A percentile compares a stretch with the other conserved stretches of the same genome.
phyloP scores from a whole-genome alignment of 192 early-diverging fungal species.

The Podila minutissima region DNA sequence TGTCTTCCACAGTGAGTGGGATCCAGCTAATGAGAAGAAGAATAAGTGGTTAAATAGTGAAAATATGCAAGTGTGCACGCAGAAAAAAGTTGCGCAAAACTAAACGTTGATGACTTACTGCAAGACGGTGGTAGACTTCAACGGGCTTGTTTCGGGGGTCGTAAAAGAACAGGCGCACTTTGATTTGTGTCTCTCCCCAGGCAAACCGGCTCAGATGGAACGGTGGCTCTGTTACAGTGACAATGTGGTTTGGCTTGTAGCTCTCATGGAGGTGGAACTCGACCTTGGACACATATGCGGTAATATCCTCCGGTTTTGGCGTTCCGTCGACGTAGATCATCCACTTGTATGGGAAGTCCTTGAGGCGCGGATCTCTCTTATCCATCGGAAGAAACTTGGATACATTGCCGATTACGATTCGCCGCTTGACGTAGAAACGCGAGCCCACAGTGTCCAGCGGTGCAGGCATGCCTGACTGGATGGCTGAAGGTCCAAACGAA shows the following conservation, averaged over 20 bases:
- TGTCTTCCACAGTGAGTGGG: constrained; percentile 71
- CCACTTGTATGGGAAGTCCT: constrained; percentile 85
- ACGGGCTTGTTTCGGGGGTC: constrained; percentile 88
- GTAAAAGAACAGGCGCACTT: constrained; percentile 82
- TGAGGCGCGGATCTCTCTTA: constrained; percentile 63
- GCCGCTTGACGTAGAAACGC: constrained; percentile 76
- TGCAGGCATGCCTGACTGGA: constrained; percentile 34
- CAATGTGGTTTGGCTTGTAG: constrained; percentile 89
- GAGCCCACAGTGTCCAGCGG: constrained; percentile 62
- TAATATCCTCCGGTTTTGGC: constrained; percentile 54
- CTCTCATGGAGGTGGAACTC: constrained; percentile 91
- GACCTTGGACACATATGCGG: constrained; percentile 79
- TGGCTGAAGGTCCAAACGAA: constrained; percentile 39
- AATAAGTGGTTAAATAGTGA: neutral
- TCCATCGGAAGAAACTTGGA: constrained; percentile 73
- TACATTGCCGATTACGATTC: constrained; percentile 77
- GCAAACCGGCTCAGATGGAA: constrained; percentile 91
- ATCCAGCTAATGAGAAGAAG: constrained; percentile 67
- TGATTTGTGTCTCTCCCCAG: constrained; percentile 95
- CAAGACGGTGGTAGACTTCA: constrained; percentile 83
- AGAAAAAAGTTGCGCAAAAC: neutral
- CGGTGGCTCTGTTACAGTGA: constrained; percentile 79
- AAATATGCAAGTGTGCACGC: neutral
- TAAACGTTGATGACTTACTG: constrained; percentile 54
- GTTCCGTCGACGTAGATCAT: constrained; percentile 87